Evolutionary conservation across 352 stramenopile species (phyloP).

Genomic region (Globisporangium canariense): DNA sequence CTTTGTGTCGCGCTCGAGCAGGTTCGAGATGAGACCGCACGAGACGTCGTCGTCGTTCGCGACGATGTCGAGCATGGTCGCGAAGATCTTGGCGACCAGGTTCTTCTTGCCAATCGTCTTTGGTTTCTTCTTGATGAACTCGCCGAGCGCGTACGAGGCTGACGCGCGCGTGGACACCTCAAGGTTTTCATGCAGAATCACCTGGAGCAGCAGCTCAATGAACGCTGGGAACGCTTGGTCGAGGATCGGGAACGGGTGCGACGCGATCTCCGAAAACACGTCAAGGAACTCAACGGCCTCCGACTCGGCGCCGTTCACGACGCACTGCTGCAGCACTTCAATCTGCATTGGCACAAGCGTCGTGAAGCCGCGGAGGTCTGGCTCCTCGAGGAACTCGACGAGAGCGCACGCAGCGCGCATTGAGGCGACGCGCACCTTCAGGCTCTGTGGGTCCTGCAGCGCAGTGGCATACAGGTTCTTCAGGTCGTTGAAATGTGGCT

Average conservation of each 20-base stretch:
- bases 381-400: slow-evolving; percentile 78
- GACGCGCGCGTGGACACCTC: slow-evolving; percentile 77
- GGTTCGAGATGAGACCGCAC: slow-evolving; percentile 79
- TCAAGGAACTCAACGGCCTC: slow-evolving; percentile 88
- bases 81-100: slow-evolving; percentile 82
- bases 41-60: slow-evolving; percentile 73
- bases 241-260: slow-evolving; percentile 81
- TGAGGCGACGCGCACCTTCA: slow-evolving; percentile 78
- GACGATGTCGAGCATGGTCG: slow-evolving; percentile 82
- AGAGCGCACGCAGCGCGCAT: slow-evolving; percentile 80
- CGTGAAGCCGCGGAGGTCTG: slow-evolving; percentile 68
- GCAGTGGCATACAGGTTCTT: slow-evolving; percentile 72
- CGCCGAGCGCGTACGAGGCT: slow-evolving; percentile 76
- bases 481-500: slow-evolving; percentile 80
- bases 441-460: slow-evolving; percentile 74
- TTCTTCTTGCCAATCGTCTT: slow-evolving; percentile 88
- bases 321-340: slow-evolving; percentile 81
- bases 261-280: slow-evolving; percentile 83
- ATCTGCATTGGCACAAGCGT: slow-evolving; percentile 81
- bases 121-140: slow-evolving; percentile 88
- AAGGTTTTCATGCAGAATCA: slow-evolving; percentile 71
- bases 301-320: slow-evolving; percentile 65
- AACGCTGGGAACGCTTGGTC: slow-evolving; percentile 78
- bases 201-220: slow-evolving; percentile 81
- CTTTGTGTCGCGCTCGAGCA: slow-evolving; percentile 68